These are phyloP conservation scores for Metschnikowia aberdeeniae DNA, from an alignment of 805 yeast species.

Conservation along the genomic window DNA sequence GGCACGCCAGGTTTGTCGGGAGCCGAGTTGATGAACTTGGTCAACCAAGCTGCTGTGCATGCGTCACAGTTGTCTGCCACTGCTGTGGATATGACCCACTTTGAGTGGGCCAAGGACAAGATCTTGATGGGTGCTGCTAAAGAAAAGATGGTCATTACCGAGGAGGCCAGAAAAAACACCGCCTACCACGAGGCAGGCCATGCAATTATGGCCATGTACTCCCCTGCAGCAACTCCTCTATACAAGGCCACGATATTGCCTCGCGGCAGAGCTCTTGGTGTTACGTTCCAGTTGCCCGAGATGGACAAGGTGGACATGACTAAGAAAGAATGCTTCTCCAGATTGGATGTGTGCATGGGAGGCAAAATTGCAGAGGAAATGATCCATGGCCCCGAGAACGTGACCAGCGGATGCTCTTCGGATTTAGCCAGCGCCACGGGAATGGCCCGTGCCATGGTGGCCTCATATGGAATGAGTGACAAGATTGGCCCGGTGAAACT, in stretches of 20 bases:
- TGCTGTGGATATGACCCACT: constrained; percentile 83
- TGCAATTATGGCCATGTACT: constrained; percentile 94
- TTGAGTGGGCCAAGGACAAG: constrained; percentile 99
- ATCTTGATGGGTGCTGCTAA: constrained; percentile 97
- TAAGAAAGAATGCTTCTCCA: constrained; percentile 80
- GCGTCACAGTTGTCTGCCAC: constrained; percentile 93
- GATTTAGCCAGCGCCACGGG: constrained; percentile 87
- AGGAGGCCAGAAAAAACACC: constrained; percentile 87
- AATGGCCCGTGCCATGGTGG: constrained; percentile 95
- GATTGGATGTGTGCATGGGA: constrained; percentile 97
- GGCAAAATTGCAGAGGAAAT: constrained; percentile 97
- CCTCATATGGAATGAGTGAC: constrained; percentile 94
- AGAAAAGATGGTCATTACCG: constrained; percentile 95
- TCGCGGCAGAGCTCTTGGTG: constrained; percentile 93
- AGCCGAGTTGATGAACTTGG: constrained; percentile 92
- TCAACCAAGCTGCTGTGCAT: constrained; percentile 95
- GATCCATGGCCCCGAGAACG: constrained; percentile 85
- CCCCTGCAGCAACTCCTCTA: constrained; percentile 90
- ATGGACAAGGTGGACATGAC: constrained; percentile 97
- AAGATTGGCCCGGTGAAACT: constrained; percentile 88
- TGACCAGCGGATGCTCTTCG: constrained; percentile 92
- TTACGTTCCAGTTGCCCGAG: constrained; percentile 95
- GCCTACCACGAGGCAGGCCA: constrained; percentile 99
- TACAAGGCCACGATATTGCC: constrained; percentile 97
- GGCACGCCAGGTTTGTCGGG: constrained; percentile 99